These are phyloP conservation scores for Gyrodon lividus DNA, from an alignment of 768 basidiomycete species.

Conservation along the genomic window DNA sequence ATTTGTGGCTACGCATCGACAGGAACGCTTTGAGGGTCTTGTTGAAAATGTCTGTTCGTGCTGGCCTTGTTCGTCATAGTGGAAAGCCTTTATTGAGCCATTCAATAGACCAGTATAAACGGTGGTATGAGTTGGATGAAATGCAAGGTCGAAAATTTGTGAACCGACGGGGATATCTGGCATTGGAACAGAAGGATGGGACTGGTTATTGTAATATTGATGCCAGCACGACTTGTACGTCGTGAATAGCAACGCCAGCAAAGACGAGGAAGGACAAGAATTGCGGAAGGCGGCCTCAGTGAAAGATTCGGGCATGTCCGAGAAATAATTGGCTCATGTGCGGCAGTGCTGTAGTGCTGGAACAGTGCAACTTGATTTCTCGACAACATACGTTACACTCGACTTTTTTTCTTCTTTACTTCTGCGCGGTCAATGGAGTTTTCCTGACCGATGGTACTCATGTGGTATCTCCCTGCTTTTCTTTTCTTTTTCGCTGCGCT, in stretches of 20 bases:
- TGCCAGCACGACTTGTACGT: background rate
- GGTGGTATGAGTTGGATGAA: constrained; percentile 72
- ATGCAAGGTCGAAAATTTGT: constrained; percentile 87
- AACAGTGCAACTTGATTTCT: no score
- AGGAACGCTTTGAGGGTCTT: constrained; percentile 80
- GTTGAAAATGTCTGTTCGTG: constrained; percentile 57
- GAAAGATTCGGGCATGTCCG: background rate
- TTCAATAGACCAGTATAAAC: constrained; percentile 79
- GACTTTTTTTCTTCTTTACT: background rate
- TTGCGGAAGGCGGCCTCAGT: constrained; percentile 6
- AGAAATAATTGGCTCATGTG: background rate
- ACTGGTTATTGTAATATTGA: background rate
- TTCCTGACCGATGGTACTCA: constrained; percentile 37
- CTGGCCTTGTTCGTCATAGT: constrained; percentile 70
- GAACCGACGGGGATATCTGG: constrained; percentile 67
- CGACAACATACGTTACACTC: background rate
- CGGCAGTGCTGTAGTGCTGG: background rate
- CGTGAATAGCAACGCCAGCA: background rate
- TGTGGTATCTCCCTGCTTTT: constrained; percentile 23
- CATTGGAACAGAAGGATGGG: constrained; percentile 29
- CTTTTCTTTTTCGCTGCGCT: constrained; percentile 27
- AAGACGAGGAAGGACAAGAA: background rate
- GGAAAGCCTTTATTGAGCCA: constrained; percentile 79
- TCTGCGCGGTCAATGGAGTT: constrained; percentile 25
- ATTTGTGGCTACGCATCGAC: constrained; percentile 68